phyloP scores from a whole-genome alignment of 306 rosid species.

The Elaeagnus macrophylla region DNA sequence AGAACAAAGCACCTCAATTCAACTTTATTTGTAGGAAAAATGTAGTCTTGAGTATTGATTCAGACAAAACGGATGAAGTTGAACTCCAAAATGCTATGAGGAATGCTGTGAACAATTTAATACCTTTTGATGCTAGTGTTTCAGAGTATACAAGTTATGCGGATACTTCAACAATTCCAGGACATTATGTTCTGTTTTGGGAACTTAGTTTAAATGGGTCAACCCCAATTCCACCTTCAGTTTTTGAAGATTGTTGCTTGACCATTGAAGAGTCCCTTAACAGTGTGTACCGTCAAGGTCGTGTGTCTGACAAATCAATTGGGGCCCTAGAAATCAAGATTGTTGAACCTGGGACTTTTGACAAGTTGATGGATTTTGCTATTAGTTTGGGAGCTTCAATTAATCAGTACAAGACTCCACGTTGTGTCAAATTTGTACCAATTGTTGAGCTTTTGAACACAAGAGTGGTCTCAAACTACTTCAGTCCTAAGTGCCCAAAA shows the following conservation, averaged over 20 bases:
- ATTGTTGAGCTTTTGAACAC: conserved; percentile 66
- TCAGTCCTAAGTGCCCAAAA: conserved; percentile 77
- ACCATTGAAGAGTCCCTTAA: conserved; percentile 72
- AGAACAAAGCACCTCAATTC: conserved; percentile 90
- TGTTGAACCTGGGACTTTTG: conserved; percentile 74
- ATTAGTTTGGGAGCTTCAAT: conserved; percentile 82
- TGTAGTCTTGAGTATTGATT: conserved; percentile 71
- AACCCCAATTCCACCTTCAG: conserved; percentile 56
- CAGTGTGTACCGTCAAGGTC: conserved; percentile 80
- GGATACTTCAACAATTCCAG: conserved; percentile 59
- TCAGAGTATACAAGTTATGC: conserved; percentile 73
- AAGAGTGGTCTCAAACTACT: conserved; percentile 45
- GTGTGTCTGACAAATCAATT: conserved; percentile 80
- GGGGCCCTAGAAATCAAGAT: conserved; percentile 77
- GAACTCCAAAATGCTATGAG: conserved; percentile 75
- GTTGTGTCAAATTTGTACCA: conserved; percentile 82
- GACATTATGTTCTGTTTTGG: conserved; percentile 85
- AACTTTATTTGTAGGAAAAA: conserved; percentile 75
- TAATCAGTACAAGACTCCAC: conserved; percentile 83
- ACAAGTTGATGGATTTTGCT: conserved; percentile 86
- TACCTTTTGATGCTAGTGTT: conserved; percentile 50
- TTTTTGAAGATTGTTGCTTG: conserved; percentile 75
- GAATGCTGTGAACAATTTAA: conserved; percentile 46
- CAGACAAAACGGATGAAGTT: conserved; percentile 82
- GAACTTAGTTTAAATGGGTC: conserved; percentile 44